Base-by-base conservation (phyloP, 169 alveolate species). In the Toxoplasma gondii region DNA sequence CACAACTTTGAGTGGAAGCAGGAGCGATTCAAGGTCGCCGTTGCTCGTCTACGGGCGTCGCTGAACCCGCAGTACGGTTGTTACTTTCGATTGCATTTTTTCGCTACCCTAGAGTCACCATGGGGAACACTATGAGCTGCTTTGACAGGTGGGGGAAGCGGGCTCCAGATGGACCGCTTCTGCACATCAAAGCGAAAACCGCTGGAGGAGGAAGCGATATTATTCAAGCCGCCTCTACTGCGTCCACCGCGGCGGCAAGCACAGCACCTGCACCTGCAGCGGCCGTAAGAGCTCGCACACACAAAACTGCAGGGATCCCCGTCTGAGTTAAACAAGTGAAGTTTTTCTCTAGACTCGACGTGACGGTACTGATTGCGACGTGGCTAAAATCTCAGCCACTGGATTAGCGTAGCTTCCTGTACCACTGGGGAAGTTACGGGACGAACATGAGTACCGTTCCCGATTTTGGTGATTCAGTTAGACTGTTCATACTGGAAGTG, bases 71-170 rank as follows among this genome's bases (percentile, higher is more conserved):
- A 49, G 58, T 12, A 49, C 22, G 58, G 58, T 49, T 49, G 58
- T 49, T 49, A 4, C 12, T 49, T 49, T 49, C 58, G 58, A 49
- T 49, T 49, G 58, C 58, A 12, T 49, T 49, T 49, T 12, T 4
- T 49, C 58, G 12, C 58, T n/a, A n/a, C 58, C 58, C 58, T 12
- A 4, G 58, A 49, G 4, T 49, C 58, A 64, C n/a, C 17, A 92
- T 92, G 94, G 94, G 94, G 1, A 92, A 92, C 53, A 17, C 94
- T 5, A 81, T 92, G 94, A 92, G 92, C 31, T 92, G 94, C 87
- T 83, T 92, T 36, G 94, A 92, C 19, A 34, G 94, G 45, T 92
- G 95, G 95, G 92, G 92, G 10, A 92, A 92, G 58, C 74, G 95
- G 19, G 53, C 94, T 53, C 94, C 94, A 19, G 94, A 92, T 34